Evolutionary conservation across 768 basidiomycete genomes (phyloP).

Genomic region (Tricholoma hemisulphureum): DNA sequence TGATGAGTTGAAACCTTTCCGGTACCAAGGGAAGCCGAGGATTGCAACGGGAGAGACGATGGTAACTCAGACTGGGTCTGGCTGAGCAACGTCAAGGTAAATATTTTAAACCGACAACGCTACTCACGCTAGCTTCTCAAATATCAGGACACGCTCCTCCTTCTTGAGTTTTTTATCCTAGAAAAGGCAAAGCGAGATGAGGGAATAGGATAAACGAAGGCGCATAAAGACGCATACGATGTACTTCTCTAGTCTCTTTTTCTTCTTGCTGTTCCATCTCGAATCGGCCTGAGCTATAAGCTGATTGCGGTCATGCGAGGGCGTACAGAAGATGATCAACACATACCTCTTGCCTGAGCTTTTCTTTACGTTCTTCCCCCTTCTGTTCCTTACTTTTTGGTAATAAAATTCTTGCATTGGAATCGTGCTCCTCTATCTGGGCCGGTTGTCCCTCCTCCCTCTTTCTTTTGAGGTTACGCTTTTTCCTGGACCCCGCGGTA

Average conservation of each 20-base stretch:
- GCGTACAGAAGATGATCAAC: constrained; percentile 3
- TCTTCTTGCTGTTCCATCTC: constrained; percentile 82
- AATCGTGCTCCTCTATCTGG: constrained; percentile 35
- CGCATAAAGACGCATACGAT: constrained; percentile 54
- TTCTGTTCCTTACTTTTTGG: constrained; percentile 62
- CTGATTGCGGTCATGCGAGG: constrained; percentile 26
- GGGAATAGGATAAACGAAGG: neutral
- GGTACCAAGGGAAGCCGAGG: constrained; percentile 83
- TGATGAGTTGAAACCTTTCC: constrained; percentile 61
- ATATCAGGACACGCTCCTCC: constrained; percentile 74
- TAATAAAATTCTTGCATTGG: constrained; percentile 58
- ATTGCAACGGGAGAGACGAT: constrained; percentile 59
- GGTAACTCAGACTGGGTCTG: constrained; percentile 72
- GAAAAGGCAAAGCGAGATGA: constrained; percentile 3
- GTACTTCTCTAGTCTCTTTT: constrained; percentile 87
- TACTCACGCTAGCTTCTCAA: constrained; percentile 80
- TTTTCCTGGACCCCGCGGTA: constrained; percentile 58
- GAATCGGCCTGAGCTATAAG: constrained; percentile 55
- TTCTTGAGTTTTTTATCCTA: constrained; percentile 92
- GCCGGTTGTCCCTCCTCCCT: constrained; percentile 10
- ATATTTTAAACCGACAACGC: neutral
- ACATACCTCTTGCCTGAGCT: constrained; percentile 58
- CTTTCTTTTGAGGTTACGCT: constrained; percentile 38
- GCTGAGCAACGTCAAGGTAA: constrained; percentile 42
- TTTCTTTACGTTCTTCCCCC: constrained; percentile 58